These are phyloP conservation scores for Paxillus ammoniavirescens DNA, from an alignment of 768 basidiomycete species.

Conservation along the genomic window DNA sequence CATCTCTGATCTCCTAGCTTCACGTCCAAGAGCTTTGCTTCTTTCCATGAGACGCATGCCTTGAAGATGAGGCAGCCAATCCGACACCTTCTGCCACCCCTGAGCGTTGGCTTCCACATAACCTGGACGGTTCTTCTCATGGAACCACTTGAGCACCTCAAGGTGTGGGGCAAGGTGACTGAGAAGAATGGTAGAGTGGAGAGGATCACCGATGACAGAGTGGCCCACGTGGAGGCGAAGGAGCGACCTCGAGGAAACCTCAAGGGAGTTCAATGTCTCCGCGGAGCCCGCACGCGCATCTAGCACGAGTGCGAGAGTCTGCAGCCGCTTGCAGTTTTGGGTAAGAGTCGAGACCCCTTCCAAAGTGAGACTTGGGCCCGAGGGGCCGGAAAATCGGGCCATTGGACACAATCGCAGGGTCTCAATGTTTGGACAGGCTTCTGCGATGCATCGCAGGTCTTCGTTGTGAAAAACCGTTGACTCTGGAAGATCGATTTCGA, in stretches of 20 bases:
- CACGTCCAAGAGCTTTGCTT: conserved; percentile 34
- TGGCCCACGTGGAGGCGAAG: conserved; percentile 74
- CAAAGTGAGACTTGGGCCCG: conserved; percentile 57
- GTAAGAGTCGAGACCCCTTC: conserved; percentile 62
- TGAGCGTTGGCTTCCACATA: conserved; percentile 65
- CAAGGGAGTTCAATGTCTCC: conserved; percentile 44
- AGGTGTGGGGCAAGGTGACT: conserved; percentile 76
- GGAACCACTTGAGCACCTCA: conserved; percentile 72
- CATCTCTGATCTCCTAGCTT: conserved; percentile 15
- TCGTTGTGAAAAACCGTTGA: conserved; percentile 61
- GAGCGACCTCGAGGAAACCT: conserved; percentile 61
- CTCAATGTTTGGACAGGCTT: conserved; percentile 67
- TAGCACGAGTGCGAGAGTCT: conserved; percentile 65
- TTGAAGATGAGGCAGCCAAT: conserved; percentile 73
- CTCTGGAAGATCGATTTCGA: conserved; percentile 79
- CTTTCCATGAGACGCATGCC: conserved; percentile 62
- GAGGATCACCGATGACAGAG: conserved; percentile 68
- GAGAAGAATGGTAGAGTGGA: conserved; percentile 67
- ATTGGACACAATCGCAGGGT: conserved; percentile 64
- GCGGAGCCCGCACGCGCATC: conserved; percentile 50
- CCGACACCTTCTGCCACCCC: conserved; percentile 66
- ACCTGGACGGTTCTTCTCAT: conserved; percentile 72
- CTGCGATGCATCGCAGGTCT: conserved; percentile 59
- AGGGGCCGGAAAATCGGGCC: conserved; percentile 57
- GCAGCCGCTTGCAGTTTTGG: conserved; percentile 55